Evolutionary conservation across 2,329 filamentous ascomycete genomes (phyloP), one percentile per base, ranked within the genome.

Genomic region (Penicillium aurantiogriseum): DNA sequence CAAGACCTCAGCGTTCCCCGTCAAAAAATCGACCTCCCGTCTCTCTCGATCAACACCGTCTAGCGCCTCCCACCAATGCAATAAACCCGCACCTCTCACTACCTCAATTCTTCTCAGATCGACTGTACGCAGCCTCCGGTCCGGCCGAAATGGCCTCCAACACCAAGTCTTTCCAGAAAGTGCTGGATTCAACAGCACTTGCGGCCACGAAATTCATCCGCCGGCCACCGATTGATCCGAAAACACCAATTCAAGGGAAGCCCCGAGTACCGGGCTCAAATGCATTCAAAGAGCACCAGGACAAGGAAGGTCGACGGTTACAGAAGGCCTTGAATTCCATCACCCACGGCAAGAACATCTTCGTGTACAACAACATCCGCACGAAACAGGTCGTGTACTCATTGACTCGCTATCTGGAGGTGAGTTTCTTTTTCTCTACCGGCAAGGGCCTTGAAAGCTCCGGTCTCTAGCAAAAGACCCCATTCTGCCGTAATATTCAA

Each of bases 331-430:
- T 81, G 59, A 75, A 77, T 53, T 75, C 77, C 54, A 64, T 80
- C 54, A 72, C 71, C 5, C 80, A 83, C 63, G 85, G 85, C 58
- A 78, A 81, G 66, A 80, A 85, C 71, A 85, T 88, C 67, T 88
- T 84, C 71, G 80, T 82, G 67, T 88, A 86, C 74, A 79, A 80
- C 66, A 81, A 88, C 70, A 76, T 84, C 64, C 79, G 80, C 60
- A 87, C 85, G 36, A 85, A 86, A 58, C 85, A 88, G 72, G 81
- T 87, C 62, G 75, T 88, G 54, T 88, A 88, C 72, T 87, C 85
- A 23, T 73, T 88, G 61, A 80, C 79, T 40, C 79, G 81, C 51
- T 76, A 79, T 51, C 70, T 87, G 45, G 77, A 85, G 62, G 84
- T 86, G 75, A 63, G 77, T 56, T 11, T 17, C 21, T 40, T 39